Conservation (phyloP, 495 filamentous ascomycete genomes). For the Acidomyces sp. region DNA sequence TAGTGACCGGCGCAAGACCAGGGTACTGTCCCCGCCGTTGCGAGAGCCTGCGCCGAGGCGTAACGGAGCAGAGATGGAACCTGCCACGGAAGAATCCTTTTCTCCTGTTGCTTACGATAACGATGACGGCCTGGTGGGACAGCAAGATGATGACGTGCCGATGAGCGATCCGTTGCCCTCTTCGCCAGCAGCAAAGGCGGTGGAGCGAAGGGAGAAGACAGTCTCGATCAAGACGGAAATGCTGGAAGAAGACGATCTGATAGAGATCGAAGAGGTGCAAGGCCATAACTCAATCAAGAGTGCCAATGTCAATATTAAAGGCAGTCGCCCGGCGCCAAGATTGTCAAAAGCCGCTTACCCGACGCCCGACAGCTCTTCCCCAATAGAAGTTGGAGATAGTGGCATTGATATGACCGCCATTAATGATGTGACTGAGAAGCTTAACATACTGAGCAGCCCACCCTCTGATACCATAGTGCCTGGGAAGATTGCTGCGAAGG, state of each 20-base stretch:
- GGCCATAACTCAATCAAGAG: constrained; percentile 47
- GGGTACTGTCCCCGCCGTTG: constrained; percentile 63
- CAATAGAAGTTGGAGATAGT: constrained; percentile 44
- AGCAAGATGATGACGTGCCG: constrained; percentile 50
- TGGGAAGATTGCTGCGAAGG: constrained; percentile 67
- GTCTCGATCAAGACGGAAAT: constrained; percentile 37
- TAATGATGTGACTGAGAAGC: constrained; percentile 73
- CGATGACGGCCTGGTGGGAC: constrained; percentile 42
- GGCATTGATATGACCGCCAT: constrained; percentile 69
- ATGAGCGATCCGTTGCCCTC: constrained; percentile 74
- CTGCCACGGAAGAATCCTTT: too few species aligned
- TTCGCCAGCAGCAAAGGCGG: constrained; percentile 70
- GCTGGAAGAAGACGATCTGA: constrained; percentile 60
- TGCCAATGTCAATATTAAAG: constrained; percentile 72
- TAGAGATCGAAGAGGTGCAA: constrained; percentile 71
- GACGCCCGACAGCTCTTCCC: constrained; percentile 64
- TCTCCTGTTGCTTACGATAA: constrained; percentile 35
- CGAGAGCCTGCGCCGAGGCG: constrained; percentile 30
- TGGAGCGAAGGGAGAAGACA: constrained; percentile 52
- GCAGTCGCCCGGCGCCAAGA: constrained; percentile 66
- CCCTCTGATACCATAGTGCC: constrained; percentile 46
- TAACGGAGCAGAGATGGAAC: constrained; percentile 29
- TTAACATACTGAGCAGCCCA: constrained; percentile 71
- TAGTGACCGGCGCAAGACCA: constrained; percentile 60
- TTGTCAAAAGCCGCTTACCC: constrained; percentile 50